Evolutionary conservation across 2,329 filamentous ascomycete genomes (phyloP), one percentile per base, ranked within the genome.

Genomic region (Sporothrix pallida): DNA sequence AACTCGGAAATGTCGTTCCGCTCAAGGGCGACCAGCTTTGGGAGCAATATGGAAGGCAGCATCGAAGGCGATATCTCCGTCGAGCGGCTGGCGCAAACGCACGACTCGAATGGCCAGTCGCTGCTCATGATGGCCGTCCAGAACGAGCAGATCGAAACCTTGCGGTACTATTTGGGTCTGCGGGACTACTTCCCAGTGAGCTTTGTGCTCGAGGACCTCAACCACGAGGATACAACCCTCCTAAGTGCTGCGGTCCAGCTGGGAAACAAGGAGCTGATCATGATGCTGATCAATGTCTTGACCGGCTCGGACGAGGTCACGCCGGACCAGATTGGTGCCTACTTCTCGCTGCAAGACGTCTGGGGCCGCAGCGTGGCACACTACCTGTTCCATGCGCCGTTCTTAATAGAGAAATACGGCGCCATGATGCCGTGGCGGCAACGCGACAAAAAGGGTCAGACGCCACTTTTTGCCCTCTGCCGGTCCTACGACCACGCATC

Each of bases 371-470:
- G 94, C 75, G 89, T 93, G 71, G 96, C 92, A n/a, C 96, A 99
- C 82, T 99, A 99, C 81, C 86, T 99, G 17, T 99, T 99, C 83
- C 93, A 97, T 79, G 91, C 93, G 9, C 96, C 96, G 1, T 87
- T 88, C 71, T 85, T 99, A 23, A 96, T 99, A 77, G 84, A 86
- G 62, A 87, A 88, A 72, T 91, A 98, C 75, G 95, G 94, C 1
- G 87, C 88, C 74, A 83, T 95, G 76, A 85, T 99, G 71, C 93
- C 94, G 9, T 99, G 96, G 96, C 89, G 90, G 74, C 90, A 97
- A 81, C 94, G 92, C 77, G 96, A 99, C 82, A 97, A 94, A 81
- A 98, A 98, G 79, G 96, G 96, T 0, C 96, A 98, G 82, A 99
- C 97, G n/a, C 97, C 96, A 1, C 84, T 99, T 9, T 98, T 99